Percentiles rank a stretch among this genome's conserved stretches.
Evolutionary conservation across 176 grass and related monocot genomes (phyloP).

Genomic region (Triticum monococcum): DNA sequence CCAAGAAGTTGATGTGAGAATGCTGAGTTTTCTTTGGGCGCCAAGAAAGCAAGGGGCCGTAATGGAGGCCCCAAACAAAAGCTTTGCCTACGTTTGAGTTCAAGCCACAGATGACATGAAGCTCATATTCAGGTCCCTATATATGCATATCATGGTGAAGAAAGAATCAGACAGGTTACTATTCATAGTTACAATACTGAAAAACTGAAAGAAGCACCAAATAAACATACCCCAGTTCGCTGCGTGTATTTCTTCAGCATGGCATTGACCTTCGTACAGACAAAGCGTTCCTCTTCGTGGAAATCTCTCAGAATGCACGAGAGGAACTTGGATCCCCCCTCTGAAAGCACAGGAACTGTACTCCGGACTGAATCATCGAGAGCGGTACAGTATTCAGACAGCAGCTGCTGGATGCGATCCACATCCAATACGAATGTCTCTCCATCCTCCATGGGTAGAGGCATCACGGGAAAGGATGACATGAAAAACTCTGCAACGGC

Average conservation of each 20-base stretch:
- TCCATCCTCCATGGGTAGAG: not conserved
- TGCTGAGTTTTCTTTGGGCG: too few relatives aligned
- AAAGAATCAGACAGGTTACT: not conserved
- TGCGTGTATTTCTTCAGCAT: constrained; percentile 10
- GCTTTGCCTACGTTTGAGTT: not conserved
- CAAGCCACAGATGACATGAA: constrained; percentile 25
- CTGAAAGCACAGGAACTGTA: not conserved
- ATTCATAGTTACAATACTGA: not conserved
- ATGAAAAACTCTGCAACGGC: not conserved
- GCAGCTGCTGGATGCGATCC: not conserved
- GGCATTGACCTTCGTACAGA: not conserved
- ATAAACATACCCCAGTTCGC: not conserved
- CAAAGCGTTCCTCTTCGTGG: not conserved
- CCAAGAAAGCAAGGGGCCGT: not conserved
- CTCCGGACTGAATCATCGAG: not conserved
- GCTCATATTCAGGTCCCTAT: constrained; percentile 23
- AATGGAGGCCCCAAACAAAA: not conserved
- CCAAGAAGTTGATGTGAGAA: constrained; percentile 33
- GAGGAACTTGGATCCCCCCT: not conserved
- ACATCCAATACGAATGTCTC: not conserved
- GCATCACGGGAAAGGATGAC: not conserved
- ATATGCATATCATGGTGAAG: not conserved
- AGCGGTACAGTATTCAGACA: not conserved
- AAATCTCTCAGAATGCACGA: not conserved
- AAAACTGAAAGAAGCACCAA: not conserved